phyloP scores from a whole-genome alignment of 305 asterid species.

The Fraxinus nigra region DNA sequence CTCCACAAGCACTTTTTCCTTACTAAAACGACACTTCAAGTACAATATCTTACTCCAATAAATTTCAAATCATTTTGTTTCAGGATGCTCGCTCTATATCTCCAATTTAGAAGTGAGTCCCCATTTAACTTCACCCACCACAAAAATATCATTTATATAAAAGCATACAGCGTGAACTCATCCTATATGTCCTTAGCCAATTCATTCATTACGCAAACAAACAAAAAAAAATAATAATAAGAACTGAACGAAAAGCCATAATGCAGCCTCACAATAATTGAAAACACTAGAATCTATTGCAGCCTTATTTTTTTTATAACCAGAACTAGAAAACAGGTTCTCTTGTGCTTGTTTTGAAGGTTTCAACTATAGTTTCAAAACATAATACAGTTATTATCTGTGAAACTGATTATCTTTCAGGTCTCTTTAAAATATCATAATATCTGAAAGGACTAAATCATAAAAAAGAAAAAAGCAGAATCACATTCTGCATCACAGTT shows the following conservation, averaged over 20 bases:
- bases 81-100: not conserved
- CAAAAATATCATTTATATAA: not conserved
- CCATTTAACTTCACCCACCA: not conserved
- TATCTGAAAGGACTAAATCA: not conserved
- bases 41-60: not conserved
- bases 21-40: not conserved
- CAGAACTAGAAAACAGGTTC: not conserved
- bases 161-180: not conserved
- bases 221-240: not conserved
- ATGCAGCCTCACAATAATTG: not conserved
- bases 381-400: not conserved
- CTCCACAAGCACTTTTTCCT: not conserved
- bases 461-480: conserved; percentile 12
- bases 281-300: not conserved
- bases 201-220: not conserved
- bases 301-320: not conserved
- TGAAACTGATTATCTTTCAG: not conserved
- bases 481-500: not conserved
- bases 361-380: conserved; percentile 6
- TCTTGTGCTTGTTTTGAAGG: not conserved
- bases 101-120: not conserved
- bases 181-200: not conserved
- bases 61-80: not conserved
- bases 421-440: not conserved
- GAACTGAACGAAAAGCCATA: not conserved